These are phyloP conservation scores for Annulohypoxylon nitens DNA, from an alignment of 495 filamentous ascomycete genomes.

Conservation along the genomic window DNA sequence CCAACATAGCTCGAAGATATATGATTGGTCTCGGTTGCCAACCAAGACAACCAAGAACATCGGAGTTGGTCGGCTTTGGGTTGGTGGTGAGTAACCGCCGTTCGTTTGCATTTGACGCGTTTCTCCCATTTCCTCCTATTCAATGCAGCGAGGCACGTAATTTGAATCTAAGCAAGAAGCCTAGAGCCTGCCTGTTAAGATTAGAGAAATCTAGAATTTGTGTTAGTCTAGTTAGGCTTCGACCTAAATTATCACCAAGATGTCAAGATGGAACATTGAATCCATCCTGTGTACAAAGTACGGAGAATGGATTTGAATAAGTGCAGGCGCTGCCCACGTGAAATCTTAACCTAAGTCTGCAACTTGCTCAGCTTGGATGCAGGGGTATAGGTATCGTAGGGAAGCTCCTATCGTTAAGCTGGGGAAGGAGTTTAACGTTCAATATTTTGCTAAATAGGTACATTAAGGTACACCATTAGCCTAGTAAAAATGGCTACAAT, in stretches of 20 bases:
- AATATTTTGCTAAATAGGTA: conserved; percentile 8
- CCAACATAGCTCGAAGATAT: conserved; percentile 25
- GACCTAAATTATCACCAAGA: background rate
- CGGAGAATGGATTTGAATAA: background rate
- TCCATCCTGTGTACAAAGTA: background rate
- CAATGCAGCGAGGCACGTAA: background rate
- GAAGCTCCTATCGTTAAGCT: conserved; percentile 23
- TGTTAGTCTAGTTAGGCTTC: background rate
- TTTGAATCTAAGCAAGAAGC: conserved; percentile 8
- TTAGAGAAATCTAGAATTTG: background rate
- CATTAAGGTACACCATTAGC: background rate
- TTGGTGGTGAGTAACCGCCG: conserved; percentile 24
- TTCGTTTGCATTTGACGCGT: conserved; percentile 19
- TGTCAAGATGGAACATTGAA: conserved; percentile 2
- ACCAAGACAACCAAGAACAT: conserved; percentile 14
- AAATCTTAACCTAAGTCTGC: conserved; percentile 18
- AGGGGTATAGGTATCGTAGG: conserved; percentile 31
- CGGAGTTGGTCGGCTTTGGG: conserved; percentile 10
- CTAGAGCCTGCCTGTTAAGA: background rate
- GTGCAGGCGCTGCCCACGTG: conserved; percentile 1
- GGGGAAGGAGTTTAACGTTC: conserved; percentile 20
- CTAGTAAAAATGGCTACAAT: background rate
- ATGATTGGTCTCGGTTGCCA: conserved; percentile 33
- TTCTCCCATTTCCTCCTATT: background rate
- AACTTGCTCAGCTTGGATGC: conserved; percentile 32